Evolutionary conservation across 148 eudicot species (phyloP).

Genomic region (Cornus kousa): DNA sequence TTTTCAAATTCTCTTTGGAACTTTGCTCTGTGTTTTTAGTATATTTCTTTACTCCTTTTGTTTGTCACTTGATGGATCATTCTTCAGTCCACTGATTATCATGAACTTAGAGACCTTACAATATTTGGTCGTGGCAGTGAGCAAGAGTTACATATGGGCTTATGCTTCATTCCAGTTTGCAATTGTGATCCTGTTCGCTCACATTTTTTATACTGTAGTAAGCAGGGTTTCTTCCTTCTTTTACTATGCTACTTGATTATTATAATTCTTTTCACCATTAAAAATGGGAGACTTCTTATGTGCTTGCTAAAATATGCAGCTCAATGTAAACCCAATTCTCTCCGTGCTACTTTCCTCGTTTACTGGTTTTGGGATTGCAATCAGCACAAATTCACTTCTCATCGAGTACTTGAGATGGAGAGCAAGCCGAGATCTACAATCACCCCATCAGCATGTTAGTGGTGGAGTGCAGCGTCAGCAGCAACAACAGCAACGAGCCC

Average conservation of each 20-base stretch:
- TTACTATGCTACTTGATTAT: neutral
- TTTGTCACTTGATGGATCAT: neutral
- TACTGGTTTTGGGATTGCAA: slow-evolving; percentile 54
- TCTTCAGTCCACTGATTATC: neutral
- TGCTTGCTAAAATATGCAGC: slow-evolving; percentile 29
- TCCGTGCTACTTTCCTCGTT: slow-evolving; percentile 52
- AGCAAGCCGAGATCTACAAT: slow-evolving; percentile 21
- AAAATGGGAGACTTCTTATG: neutral
- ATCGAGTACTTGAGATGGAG: slow-evolving; percentile 45
- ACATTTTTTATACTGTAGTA: slow-evolving; percentile 48
- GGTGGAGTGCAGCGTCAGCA: slow-evolving; percentile 18
- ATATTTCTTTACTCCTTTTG: neutral
- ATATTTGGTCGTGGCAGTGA: slow-evolving; percentile 33
- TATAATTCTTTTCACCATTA: neutral
- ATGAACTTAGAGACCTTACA: neutral
- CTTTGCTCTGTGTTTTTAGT: too few species aligned
- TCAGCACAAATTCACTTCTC: slow-evolving; percentile 51
- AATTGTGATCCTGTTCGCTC: slow-evolving; percentile 50
- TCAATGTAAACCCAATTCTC: slow-evolving; percentile 39
- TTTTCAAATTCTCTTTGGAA: neutral
- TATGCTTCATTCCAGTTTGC: slow-evolving; percentile 59
- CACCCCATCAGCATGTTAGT: slow-evolving; percentile 11
- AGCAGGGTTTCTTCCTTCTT: slow-evolving; percentile 5
- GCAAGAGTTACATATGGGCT: slow-evolving; percentile 55
- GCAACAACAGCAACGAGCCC: slow-evolving; percentile 14